Conservation (phyloP, 768 basidiomycete genomes). For the Lentinula edodes region DNA sequence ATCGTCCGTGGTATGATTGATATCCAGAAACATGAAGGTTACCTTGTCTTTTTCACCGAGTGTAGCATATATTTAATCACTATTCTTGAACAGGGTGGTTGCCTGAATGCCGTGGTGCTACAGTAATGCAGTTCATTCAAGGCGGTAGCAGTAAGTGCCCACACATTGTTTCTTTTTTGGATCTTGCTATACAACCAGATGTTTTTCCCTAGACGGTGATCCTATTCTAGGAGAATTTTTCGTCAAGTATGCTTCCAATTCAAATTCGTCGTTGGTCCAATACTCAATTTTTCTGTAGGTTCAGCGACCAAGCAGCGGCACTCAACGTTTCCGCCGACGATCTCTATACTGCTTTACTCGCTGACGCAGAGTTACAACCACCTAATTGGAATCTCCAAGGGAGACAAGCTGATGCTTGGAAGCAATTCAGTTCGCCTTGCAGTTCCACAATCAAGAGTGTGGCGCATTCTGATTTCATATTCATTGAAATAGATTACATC, state of each 20-base stretch:
- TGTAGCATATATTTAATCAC: neutral
- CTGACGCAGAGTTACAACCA: slow-evolving; percentile 53
- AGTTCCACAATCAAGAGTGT: too few relatives aligned
- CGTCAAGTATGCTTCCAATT: slow-evolving; percentile 40
- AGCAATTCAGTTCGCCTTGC: slow-evolving; percentile 37
- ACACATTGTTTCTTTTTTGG: too few relatives aligned
- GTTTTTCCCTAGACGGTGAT: slow-evolving; percentile 42
- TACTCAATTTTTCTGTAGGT: slow-evolving; percentile 26
- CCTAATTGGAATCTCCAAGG: slow-evolving; percentile 62
- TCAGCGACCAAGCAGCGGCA: slow-evolving; percentile 39
- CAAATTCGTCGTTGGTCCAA: neutral
- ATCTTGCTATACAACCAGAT: too few relatives aligned
- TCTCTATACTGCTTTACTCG: slow-evolving; percentile 52
- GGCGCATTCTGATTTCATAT: neutral
- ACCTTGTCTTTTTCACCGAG: neutral
- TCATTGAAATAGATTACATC: slow-evolving; percentile 13
- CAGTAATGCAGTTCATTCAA: slow-evolving; percentile 27
- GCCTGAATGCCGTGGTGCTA: slow-evolving; percentile 53
- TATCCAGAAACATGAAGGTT: slow-evolving; percentile 64
- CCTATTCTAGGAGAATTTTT: slow-evolving; percentile 65
- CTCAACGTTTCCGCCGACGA: slow-evolving; percentile 43
- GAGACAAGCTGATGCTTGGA: slow-evolving; percentile 53
- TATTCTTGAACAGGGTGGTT: slow-evolving; percentile 44
- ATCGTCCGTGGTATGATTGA: slow-evolving; percentile 65
- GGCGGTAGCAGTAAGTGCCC: slow-evolving; percentile 54